These are phyloP conservation scores for Aureobasidium musti DNA, from an alignment of 2,329 filamentous ascomycete genomes.

Conservation along the genomic window DNA sequence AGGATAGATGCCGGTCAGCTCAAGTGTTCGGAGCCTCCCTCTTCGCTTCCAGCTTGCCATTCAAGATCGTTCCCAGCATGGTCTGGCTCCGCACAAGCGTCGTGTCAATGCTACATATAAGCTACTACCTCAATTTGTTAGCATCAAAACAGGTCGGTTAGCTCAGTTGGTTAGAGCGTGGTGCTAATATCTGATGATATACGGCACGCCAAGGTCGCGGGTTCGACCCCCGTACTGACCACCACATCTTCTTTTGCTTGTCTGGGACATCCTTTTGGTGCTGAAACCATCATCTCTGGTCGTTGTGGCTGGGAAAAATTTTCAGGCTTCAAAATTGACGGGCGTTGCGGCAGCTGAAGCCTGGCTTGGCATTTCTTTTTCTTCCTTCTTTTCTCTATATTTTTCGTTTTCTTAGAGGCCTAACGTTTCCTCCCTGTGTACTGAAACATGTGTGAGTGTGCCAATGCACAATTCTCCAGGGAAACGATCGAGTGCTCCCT, in stretches of 20 bases:
- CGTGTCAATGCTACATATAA: no score
- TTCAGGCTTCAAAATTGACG: background rate
- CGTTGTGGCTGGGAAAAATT: background rate
- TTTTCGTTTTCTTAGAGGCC: no score
- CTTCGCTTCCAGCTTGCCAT: no score
- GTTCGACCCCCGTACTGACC: constrained; percentile 20
- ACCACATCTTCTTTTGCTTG: background rate
- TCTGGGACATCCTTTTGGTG: background rate
- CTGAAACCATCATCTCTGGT: background rate
- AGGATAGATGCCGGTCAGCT: no score
- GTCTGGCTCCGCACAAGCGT: no score
- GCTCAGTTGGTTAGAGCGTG: constrained; percentile 24
- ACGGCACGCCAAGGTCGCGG: constrained; percentile 16
- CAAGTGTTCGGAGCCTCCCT: no score
- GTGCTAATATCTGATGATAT: constrained; percentile 15
- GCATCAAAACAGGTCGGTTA: constrained; percentile 4
- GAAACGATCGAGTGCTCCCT: no score
- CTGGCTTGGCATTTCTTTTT: background rate
- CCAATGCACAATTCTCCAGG: no score
- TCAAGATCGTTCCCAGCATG: no score
- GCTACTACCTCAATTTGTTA: no score
- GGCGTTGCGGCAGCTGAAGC: background rate
- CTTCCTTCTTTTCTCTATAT: background rate
- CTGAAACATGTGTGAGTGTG: no score
- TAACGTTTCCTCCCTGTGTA: no score